phyloP scores from a whole-genome alignment of 2,329 filamentous ascomycete species.

The Chlorencoelia australis region DNA sequence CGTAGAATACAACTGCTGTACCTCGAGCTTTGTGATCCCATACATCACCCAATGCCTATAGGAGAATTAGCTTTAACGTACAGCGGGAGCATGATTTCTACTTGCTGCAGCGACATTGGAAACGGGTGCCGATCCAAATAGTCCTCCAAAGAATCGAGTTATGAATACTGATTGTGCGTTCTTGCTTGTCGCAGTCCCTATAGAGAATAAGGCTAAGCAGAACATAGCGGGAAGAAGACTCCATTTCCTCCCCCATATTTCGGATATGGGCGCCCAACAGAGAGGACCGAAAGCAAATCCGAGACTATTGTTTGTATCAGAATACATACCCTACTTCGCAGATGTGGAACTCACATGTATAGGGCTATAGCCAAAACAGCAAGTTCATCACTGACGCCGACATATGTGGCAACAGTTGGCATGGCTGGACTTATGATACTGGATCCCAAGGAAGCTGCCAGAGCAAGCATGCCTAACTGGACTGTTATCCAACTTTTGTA shows the following conservation, averaged over 20 bases:
- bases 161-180: slow-evolving; percentile 51
- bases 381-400: slow-evolving; percentile 33
- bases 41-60: slow-evolving; percentile 53
- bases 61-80: too few relatives aligned
- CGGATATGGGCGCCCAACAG: slow-evolving; percentile 56
- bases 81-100: too few relatives aligned
- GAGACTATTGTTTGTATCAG: slow-evolving; percentile 18
- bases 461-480: slow-evolving; percentile 38
- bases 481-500: slow-evolving; percentile 40
- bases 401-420: slow-evolving; percentile 31
- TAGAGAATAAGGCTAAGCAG: slow-evolving; percentile 51
- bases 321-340: neutral
- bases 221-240: slow-evolving; percentile 49
- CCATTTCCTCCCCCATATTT: slow-evolving; percentile 50
- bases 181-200: slow-evolving; percentile 44
- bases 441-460: slow-evolving; percentile 39
- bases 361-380: slow-evolving; percentile 37
- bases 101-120: slow-evolving; percentile 52
- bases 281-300: slow-evolving; percentile 38
- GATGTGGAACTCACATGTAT: slow-evolving; percentile 29
- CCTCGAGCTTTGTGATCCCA: slow-evolving; percentile 43
- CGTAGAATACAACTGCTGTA: slow-evolving; percentile 53
- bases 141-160: slow-evolving; percentile 55
- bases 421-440: slow-evolving; percentile 41
- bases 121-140: slow-evolving; percentile 52